phyloP scores from a whole-genome alignment of 768 basidiomycete species.

The Russula sp. region DNA sequence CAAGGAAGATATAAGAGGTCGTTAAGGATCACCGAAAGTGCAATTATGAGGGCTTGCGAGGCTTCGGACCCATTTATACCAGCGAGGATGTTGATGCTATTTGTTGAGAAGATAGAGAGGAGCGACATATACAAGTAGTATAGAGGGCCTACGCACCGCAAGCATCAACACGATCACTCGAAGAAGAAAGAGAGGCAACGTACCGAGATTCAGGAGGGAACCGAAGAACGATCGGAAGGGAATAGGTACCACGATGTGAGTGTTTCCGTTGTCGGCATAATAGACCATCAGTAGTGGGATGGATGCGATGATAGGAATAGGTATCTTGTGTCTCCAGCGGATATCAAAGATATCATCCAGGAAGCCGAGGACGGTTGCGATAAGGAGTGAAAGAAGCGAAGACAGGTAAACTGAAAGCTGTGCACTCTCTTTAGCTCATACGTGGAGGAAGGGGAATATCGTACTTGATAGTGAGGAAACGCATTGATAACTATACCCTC shows the following conservation, averaged over 20 bases:
- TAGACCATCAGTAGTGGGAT: constrained; percentile 95
- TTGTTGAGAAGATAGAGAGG: constrained; percentile 93
- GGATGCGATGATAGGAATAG: constrained; percentile 92
- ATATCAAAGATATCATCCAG: constrained; percentile 98
- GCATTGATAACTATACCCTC: constrained; percentile 63
- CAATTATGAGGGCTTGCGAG: constrained; percentile 88
- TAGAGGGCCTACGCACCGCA: constrained; percentile 58
- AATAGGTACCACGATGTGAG: constrained; percentile 89
- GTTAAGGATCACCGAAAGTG: constrained; percentile 83
- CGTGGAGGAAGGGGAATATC: constrained; percentile 22
- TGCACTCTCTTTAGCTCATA: not conserved
- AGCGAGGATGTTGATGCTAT: constrained; percentile 97
- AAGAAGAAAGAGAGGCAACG: constrained; percentile 25
- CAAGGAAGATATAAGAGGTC: constrained; percentile 93
- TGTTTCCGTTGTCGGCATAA: constrained; percentile 90
- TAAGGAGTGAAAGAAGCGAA: constrained; percentile 83
- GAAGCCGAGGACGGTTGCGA: constrained; percentile 92
- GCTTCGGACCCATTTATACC: constrained; percentile 97
- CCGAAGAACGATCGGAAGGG: constrained; percentile 69
- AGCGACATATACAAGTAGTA: constrained; percentile 97
- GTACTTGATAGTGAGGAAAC: constrained; percentile 74
- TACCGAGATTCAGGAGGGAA: constrained; percentile 83
- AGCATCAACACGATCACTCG: constrained; percentile 5
- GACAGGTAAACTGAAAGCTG: constrained; percentile 92
- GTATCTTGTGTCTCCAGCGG: constrained; percentile 95